A percentile compares a stretch with the other conserved stretches of the same genome.
Evolutionary conservation across 2,329 filamentous ascomycete genomes (phyloP).

Genomic region (Trichoderma brevicompactum): DNA sequence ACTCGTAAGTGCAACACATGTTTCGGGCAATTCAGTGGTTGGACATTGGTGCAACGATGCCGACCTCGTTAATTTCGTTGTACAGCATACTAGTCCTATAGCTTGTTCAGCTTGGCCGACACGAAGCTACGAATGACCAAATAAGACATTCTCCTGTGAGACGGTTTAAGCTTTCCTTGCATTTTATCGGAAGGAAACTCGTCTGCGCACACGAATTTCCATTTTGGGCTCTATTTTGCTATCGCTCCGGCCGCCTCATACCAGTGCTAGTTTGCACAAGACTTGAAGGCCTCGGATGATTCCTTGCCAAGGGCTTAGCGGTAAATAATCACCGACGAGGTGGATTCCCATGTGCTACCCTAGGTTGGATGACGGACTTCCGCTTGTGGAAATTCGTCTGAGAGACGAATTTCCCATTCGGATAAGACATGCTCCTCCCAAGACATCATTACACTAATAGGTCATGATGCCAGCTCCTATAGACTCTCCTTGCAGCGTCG

Average conservation of each 20-base stretch:
- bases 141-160: not conserved
- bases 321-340: not conserved
- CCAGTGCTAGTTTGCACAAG: not conserved
- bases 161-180: not conserved
- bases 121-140: not conserved
- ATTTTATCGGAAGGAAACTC: not conserved
- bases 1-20: not conserved
- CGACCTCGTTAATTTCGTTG: not conserved
- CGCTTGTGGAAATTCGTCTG: not conserved
- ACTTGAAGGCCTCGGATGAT: not conserved
- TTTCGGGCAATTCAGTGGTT: not conserved
- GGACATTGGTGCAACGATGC: not conserved
- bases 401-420: slow-evolving; percentile 5
- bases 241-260: not conserved
- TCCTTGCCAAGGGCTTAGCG: not conserved
- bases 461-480: not conserved
- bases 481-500: too few species aligned
- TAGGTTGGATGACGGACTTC: not conserved
- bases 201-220: not conserved
- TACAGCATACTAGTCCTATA: not conserved
- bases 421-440: not conserved
- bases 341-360: not conserved
- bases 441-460: not conserved
- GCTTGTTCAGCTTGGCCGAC: not conserved
- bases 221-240: not conserved